Percentiles rank a stretch among this genome's conserved stretches.
These are phyloP conservation scores for Vigna mungo DNA, from an alignment of 306 rosid species.

Conservation along the genomic window DNA sequence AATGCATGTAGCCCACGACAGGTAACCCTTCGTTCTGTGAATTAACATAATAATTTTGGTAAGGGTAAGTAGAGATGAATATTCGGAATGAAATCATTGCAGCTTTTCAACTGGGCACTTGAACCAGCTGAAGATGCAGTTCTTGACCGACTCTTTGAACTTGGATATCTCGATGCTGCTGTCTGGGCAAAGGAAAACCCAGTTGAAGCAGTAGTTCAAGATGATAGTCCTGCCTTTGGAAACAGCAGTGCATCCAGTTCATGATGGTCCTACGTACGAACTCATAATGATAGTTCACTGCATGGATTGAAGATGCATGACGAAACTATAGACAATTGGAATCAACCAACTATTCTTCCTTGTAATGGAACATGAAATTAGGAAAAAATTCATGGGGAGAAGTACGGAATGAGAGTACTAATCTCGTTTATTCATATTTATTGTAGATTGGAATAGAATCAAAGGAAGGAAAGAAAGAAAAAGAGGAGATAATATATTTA, in stretches of 20 bases:
- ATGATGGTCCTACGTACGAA: not conserved
- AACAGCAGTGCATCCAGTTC: slow-evolving; percentile 34
- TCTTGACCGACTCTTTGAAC: slow-evolving; percentile 81
- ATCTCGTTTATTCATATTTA: slow-evolving; percentile 31
- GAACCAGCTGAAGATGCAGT: slow-evolving; percentile 85
- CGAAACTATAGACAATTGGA: slow-evolving; percentile 26
- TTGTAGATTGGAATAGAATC: slow-evolving; percentile 37
- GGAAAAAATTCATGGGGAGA: slow-evolving; percentile 1
- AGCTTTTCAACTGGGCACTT: slow-evolving; percentile 64
- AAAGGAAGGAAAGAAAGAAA: not conserved
- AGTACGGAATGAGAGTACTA: slow-evolving; percentile 13
- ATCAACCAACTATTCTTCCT: slow-evolving; percentile 29
- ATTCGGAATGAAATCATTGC: slow-evolving; percentile 42
- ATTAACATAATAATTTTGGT: slow-evolving; percentile 19
- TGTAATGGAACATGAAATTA: slow-evolving; percentile 33
- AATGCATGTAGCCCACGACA: slow-evolving; percentile 49
- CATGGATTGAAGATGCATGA: slow-evolving; percentile 36
- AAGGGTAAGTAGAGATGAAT: not conserved
- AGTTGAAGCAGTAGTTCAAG: slow-evolving; percentile 63
- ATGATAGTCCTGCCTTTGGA: slow-evolving; percentile 47
- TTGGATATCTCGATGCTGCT: slow-evolving; percentile 87
- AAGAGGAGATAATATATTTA: slow-evolving; percentile 1
- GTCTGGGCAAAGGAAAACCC: slow-evolving; percentile 90
- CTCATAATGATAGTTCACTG: slow-evolving; percentile 15
- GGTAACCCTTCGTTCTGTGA: slow-evolving; percentile 49